Base-by-base conservation (phyloP, 345 rosid species). In the Turnera subulata region DNA sequence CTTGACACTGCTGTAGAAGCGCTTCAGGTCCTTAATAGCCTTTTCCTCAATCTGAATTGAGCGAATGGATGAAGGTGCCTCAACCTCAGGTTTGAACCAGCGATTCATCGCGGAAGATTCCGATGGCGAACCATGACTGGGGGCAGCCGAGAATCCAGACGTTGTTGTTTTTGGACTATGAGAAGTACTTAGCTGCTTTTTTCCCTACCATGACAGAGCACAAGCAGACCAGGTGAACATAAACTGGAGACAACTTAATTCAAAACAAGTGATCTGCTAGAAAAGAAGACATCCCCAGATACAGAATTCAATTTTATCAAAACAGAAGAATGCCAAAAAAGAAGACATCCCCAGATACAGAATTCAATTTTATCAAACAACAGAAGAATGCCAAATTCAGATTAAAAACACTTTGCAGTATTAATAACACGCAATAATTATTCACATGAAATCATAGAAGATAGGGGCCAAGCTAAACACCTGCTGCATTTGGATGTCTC, bases 401-500 rank as follows among this genome's bases (percentile, higher is more conserved):
- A 29, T 29, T 3, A 29, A 29, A 4, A 29, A 8, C 35, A 4
- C 8, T 29, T 29, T 29, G 4, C 35, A 23, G 5, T 6, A 49
- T 23, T 42, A 13, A 29, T 6, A 37, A 11, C 15, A 49, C 2
- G 33, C n/a, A 5, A 21, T 19, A 2, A 56, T 13, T 17, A 53
- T 32, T 19, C n/a, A 11, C 44, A 14, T 0, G 19, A 8, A 26
- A 46, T 24, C 25, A 35, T 21, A 42, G 42, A 19, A n/a, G 42
- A 37, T 2, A 47, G 61, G 12, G 22, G 49, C 16, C 3, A 18
- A 24, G n/a, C 48, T 26, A 44, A 54, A 23, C 50, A 83, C 99
- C 91, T 93, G 91, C 69, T 84, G 97, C 84, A 83, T 77, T 76
- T 93, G 99, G 67, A 93, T 93, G 69, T 87, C 88, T 79, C 91